A percentile compares a stretch with the other conserved stretches of the same genome.
Evolutionary conservation across 2,329 filamentous ascomycete species (phyloP).

Genomic region (Nothomitra cinnamomea): DNA sequence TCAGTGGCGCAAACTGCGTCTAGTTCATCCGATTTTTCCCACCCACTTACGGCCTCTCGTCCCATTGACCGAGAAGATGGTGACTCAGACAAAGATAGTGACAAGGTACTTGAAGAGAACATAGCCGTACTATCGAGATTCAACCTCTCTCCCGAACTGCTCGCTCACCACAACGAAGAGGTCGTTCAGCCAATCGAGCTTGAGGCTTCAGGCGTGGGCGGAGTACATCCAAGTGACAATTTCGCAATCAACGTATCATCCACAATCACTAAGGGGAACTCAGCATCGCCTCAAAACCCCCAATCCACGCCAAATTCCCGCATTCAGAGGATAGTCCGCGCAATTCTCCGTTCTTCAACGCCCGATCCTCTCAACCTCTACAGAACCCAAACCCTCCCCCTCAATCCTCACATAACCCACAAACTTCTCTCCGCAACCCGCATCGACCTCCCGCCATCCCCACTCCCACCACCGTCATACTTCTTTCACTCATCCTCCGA

Average conservation of each 20-base stretch:
- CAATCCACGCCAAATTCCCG: not conserved
- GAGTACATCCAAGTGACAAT: slow-evolving; percentile 19
- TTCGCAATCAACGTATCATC: slow-evolving; percentile 18
- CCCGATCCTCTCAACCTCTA: not conserved
- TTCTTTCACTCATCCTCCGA: slow-evolving; percentile 2
- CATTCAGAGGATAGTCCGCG: not conserved
- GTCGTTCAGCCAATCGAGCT: slow-evolving; percentile 15
- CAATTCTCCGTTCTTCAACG: not conserved
- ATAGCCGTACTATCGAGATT: slow-evolving; percentile 8
- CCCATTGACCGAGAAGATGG: not conserved
- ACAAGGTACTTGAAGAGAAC: slow-evolving; percentile 5
- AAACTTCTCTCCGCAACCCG: not conserved
- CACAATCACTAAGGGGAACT: not conserved
- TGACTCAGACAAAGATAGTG: not conserved
- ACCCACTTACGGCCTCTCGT: not conserved
- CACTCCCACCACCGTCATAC: slow-evolving; percentile 5
- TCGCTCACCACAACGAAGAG: slow-evolving; percentile 8
- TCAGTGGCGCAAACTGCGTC: not conserved
- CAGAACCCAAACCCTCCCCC: not conserved
- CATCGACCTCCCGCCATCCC: slow-evolving; percentile 2
- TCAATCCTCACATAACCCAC: not conserved
- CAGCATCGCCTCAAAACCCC: not conserved
- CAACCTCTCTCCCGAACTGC: slow-evolving; percentile 6
- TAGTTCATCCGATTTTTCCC: not conserved
- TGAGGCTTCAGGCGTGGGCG: slow-evolving; percentile 19